These are phyloP conservation scores for Sporothrix mexicana DNA, from an alignment of 2,329 filamentous ascomycete species.

Conservation along the genomic window DNA sequence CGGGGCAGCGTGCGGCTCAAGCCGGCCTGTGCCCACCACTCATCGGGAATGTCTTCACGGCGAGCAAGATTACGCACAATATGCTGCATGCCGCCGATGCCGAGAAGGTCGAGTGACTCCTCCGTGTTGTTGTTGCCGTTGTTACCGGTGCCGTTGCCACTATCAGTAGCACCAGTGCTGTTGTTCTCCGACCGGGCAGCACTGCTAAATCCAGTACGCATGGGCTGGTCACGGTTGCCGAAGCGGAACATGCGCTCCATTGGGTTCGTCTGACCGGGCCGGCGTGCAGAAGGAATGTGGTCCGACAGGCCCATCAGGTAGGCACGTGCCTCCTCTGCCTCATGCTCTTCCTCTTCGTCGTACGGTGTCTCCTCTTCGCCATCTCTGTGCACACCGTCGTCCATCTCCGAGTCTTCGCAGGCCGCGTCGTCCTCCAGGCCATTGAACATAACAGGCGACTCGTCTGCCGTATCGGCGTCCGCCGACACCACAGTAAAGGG, in stretches of 20 bases:
- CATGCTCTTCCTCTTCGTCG: slow-evolving; percentile 53
- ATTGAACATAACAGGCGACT: slow-evolving; percentile 31
- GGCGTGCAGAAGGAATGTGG: not conserved
- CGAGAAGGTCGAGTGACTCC: slow-evolving; percentile 49
- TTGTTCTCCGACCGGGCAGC: not conserved
- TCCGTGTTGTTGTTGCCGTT: slow-evolving; percentile 33
- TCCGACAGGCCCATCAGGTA: slow-evolving; percentile 37
- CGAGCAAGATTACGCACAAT: slow-evolving; percentile 73
- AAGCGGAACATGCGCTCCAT: slow-evolving; percentile 15
- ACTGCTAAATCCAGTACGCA: slow-evolving; percentile 39
- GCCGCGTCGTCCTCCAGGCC: slow-evolving; percentile 41
- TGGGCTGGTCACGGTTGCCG: not conserved
- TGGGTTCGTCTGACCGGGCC: not conserved
- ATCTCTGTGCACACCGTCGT: slow-evolving; percentile 55
- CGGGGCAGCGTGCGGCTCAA: slow-evolving; percentile 63
- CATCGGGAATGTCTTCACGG: slow-evolving; percentile 77
- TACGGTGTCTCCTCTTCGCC: slow-evolving; percentile 50
- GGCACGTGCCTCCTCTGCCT: slow-evolving; percentile 42
- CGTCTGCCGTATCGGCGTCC: slow-evolving; percentile 33
- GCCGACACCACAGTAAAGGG: slow-evolving; percentile 34
- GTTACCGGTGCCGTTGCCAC: slow-evolving; percentile 1
- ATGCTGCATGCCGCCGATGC: slow-evolving; percentile 66
- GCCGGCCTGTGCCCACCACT: slow-evolving; percentile 78
- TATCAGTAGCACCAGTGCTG: not conserved
- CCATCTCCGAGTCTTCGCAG: slow-evolving; percentile 62